A percentile compares a stretch with the other conserved stretches of the same genome.
phyloP scores from a whole-genome alignment of 208 protist genomes.

The Wallacemonas sp. region DNA sequence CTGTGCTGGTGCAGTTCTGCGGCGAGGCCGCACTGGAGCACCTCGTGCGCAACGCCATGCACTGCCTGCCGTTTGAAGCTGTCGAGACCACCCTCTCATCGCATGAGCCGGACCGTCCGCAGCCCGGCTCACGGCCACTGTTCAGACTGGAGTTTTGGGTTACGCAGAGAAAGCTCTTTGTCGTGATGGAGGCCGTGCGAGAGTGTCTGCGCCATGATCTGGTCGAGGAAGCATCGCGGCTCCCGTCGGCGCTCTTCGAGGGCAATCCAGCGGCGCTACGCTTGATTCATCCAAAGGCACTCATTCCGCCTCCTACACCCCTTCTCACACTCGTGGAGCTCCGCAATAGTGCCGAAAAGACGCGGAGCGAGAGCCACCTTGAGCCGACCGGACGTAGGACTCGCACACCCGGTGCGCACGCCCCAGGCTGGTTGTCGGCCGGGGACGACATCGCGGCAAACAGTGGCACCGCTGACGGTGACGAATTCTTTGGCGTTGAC shows the following conservation, averaged over 20 bases:
- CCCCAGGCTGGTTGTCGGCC: no score
- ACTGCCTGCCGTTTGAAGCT: slow-evolving; percentile 87
- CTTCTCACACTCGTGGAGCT: background rate
- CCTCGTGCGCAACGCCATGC: slow-evolving; percentile 64
- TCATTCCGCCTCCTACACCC: slow-evolving; percentile 8
- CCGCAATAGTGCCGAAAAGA: background rate
- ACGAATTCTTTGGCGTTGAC: slow-evolving; percentile 38
- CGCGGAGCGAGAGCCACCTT: background rate
- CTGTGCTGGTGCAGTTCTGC: slow-evolving; percentile 64
- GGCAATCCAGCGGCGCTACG: background rate
- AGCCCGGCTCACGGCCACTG: background rate
- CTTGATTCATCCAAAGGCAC: slow-evolving; percentile 5
- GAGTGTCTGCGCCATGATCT: slow-evolving; percentile 62
- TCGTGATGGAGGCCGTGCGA: slow-evolving; percentile 49
- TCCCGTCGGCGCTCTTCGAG: slow-evolving; percentile 28
- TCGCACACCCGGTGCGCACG: no score
- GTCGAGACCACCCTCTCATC: slow-evolving; percentile 14
- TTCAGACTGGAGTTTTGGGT: slow-evolving; percentile 67
- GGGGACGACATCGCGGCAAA: no score
- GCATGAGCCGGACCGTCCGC: background rate
- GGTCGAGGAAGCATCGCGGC: slow-evolving; percentile 22
- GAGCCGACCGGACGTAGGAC: no score
- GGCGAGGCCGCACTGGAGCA: slow-evolving; percentile 46
- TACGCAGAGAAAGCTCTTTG: slow-evolving; percentile 48
- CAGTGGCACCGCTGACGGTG: background rate